Evolutionary conservation across 2,329 filamentous ascomycete species (phyloP), one percentile per base, ranked within the genome.

Genomic region (Colletotrichum spinosum): DNA sequence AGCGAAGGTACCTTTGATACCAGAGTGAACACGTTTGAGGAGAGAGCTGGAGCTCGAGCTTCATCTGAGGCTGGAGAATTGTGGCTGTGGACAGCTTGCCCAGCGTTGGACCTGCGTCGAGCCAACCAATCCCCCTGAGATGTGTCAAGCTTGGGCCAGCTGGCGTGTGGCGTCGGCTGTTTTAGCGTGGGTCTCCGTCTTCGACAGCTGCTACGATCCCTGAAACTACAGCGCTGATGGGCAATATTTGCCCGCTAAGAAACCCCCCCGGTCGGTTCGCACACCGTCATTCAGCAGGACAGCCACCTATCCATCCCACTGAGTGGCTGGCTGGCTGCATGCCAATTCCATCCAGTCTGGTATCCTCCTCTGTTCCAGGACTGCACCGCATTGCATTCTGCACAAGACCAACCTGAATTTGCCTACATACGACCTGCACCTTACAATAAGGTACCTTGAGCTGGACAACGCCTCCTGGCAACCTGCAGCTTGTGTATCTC

Each of bases 11-110:
- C 48, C 52, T 54, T 37, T 35, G 55, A 35, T 49, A 35, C 48
- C n/a, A 33, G 55, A 65, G 64, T 67, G 64, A 67, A 67, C 64
- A 67, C 64, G 64, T 67, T 67, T 42, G 64, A 65, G 34, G 58
- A 62, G 58, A 13, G 39, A 60, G 56, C 56, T 62, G 52, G 38
- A 67, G 64, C 64, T 67, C 49, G 25, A 41, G 25, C 25, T 25
- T 25, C 25, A 25, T 25, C 25, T 25, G 55, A 52, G 60, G 64
- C 64, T 65, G 64, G 25, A 25, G 25, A 65, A 42, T 11, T 65
- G 64, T 65, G 60, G 64, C 64, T 60, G 45, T 42, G 42, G 56
- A 55, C 63, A 66, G 58, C 63, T 66, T 53, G 48, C 12, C 33
- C 37, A 9, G 49, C 58, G 48, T 53, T 34, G 45, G 46, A 35